phyloP scores from a whole-genome alignment of 2,329 filamentous ascomycete species.

The Epichloe amarillans region DNA sequence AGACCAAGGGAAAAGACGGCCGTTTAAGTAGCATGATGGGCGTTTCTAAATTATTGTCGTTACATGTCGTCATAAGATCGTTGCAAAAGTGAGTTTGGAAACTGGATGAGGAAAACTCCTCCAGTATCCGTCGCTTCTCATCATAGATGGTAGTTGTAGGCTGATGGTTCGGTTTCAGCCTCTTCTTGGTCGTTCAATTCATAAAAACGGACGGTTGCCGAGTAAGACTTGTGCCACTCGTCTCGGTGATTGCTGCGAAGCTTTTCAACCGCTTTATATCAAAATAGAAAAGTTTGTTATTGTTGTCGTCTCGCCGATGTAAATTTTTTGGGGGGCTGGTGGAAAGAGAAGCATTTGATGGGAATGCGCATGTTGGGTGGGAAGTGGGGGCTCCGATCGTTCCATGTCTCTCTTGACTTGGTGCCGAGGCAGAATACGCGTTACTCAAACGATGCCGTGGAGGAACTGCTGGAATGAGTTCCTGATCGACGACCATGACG shows the following conservation, averaged over 20 bases:
- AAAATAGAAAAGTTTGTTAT: neutral
- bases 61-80: conserved; percentile 15
- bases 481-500: conserved; percentile 37
- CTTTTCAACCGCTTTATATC: conserved; percentile 23
- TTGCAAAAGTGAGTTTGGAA: conserved; percentile 9
- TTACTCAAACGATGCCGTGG: conserved; percentile 46
- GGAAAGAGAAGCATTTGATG: neutral
- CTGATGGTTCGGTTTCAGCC: neutral
- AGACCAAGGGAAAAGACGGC: conserved; percentile 1
- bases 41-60: conserved; percentile 11
- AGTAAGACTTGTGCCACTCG: conserved; percentile 15
- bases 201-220: conserved; percentile 5
- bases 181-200: conserved; percentile 5
- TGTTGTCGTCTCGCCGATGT: neutral
- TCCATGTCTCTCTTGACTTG: conserved; percentile 1
- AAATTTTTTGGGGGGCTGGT: neutral
- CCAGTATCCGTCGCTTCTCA: neutral
- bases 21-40: conserved; percentile 1
- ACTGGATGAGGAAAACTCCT: neutral
- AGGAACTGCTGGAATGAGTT: conserved; percentile 49
- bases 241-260: conserved; percentile 23
- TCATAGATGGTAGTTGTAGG: neutral
- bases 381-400: neutral
- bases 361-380: neutral
- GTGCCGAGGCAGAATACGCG: neutral